Evolutionary conservation across 2,329 filamentous ascomycete species (phyloP), one percentile per base, ranked within the genome.

Genomic region (Rachicladosporium sp.): DNA sequence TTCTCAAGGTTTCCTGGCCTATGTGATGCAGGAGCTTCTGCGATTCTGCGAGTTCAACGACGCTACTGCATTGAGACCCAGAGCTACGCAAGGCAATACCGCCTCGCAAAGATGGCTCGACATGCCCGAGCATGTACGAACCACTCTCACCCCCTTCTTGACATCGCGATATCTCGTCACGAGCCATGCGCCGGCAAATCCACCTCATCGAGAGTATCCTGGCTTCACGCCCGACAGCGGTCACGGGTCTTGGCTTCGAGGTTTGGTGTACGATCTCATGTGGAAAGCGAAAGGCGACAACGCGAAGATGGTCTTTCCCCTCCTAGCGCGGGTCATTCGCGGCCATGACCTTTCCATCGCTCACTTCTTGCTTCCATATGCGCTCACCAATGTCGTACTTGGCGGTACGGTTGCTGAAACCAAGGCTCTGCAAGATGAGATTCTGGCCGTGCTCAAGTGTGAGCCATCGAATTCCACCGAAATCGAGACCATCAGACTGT

Each of bases 1-100:
- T 47, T 73, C 87, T 4, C 91, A 96, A 59, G 88, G 87, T 0
- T 94, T 93, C 55, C 70, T 99, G 11, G 89, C 89, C 1, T 98
- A 83, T 60, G 84, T 82, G 2, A 95, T 98, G 78, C 91, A 99
- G 60, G 82, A 93, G 52, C 71, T 96, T 31, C 71, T 96, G 3
- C 78, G 80, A 33, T 77, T 80, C 48, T 85, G 82, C 53, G 79
- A 82, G 21, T 79, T 95, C 53, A 78, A 70, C 43, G 66, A 72
- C 8, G 75, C 68, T 12, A 64, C 70, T 31, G 64, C 65, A 23
- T 58, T 70, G 11, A 65, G 70, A 33, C 66, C 69, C 31, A 67
- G 72, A 30, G 65, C 69, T 35, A 66, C 70, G 12, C 73, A 78
- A 21, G 68, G 70, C 8, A 73, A 72, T 36, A 68, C 73, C 3